Conservation (phyloP, 208 protist species). For the Vickermania ingenoplastis region DNA sequence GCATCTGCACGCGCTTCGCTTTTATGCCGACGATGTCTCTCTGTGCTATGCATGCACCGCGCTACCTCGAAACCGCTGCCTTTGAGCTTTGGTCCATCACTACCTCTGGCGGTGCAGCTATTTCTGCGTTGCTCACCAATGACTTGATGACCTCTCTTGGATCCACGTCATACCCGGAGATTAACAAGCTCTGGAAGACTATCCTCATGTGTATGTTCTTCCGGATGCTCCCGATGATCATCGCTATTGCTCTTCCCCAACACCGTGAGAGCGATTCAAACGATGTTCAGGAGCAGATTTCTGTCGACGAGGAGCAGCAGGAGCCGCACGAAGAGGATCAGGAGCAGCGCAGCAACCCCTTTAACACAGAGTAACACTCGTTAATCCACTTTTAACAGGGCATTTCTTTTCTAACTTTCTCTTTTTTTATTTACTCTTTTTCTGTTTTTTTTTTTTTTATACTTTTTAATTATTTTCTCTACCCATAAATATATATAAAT, state of each 20-base stretch:
- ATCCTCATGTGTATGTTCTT: slow-evolving; percentile 16
- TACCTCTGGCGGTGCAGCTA: slow-evolving; percentile 19
- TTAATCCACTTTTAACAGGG: too few species aligned
- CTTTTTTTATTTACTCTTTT: too few species aligned
- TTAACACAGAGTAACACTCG: too few species aligned
- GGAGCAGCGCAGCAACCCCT: too few species aligned
- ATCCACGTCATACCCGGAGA: background rate
- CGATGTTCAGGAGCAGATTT: too few species aligned
- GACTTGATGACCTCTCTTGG: slow-evolving; percentile 12
- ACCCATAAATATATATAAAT: too few species aligned
- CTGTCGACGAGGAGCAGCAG: too few species aligned
- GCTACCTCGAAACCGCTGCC: slow-evolving; percentile 29
- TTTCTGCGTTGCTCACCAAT: slow-evolving; percentile 22
- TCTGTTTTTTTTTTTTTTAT: too few species aligned
- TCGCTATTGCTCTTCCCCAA: slow-evolving; percentile 7
- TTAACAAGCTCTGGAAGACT: slow-evolving; percentile 10
- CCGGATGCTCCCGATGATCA: slow-evolving; percentile 15
- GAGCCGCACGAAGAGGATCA: too few species aligned
- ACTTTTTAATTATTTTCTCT: too few species aligned
- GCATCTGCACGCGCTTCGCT: slow-evolving; percentile 36
- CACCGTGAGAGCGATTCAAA: too few species aligned
- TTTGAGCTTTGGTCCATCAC: slow-evolving; percentile 41
- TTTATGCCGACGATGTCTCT: slow-evolving; percentile 40
- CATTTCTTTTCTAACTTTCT: too few species aligned
- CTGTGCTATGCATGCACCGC: slow-evolving; percentile 38